Evolutionary conservation across 768 basidiomycete species (phyloP).

Genomic region (Asterophora parasitica): DNA sequence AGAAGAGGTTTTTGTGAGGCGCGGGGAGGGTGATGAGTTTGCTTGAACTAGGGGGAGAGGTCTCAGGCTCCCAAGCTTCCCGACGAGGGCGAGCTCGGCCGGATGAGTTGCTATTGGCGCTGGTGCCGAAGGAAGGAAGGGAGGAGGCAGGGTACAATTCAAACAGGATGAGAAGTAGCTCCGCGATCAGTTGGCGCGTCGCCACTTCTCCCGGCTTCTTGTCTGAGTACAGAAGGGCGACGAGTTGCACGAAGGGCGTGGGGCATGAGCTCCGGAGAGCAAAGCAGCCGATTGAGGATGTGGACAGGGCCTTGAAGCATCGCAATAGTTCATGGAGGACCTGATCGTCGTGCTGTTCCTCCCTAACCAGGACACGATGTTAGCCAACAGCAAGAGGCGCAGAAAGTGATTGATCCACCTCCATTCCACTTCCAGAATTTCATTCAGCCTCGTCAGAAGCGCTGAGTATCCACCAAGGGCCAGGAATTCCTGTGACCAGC

Average conservation of each 20-base stretch:
- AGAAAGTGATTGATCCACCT: slow-evolving; percentile 46
- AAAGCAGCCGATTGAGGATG: slow-evolving; percentile 82
- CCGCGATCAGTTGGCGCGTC: slow-evolving; percentile 85
- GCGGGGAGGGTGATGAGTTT: slow-evolving; percentile 62
- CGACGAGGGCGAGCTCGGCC: slow-evolving; percentile 31
- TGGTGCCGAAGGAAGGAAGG: slow-evolving; percentile 47
- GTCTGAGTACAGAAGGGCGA: slow-evolving; percentile 87
- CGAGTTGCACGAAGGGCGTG: slow-evolving; percentile 79
- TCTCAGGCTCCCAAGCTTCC: slow-evolving; percentile 56
- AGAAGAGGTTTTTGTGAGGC: slow-evolving; percentile 70
- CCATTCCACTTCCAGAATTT: slow-evolving; percentile 95
- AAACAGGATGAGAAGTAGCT: slow-evolving; percentile 81
- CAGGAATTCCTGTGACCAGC: slow-evolving; percentile 90
- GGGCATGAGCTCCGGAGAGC: slow-evolving; percentile 89
- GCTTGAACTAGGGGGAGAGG: slow-evolving; percentile 32
- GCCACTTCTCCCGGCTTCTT: slow-evolving; percentile 96
- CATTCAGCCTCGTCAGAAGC: slow-evolving; percentile 78
- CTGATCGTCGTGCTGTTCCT: slow-evolving; percentile 97
- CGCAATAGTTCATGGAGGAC: slow-evolving; percentile 87
- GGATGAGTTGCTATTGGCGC: slow-evolving; percentile 15
- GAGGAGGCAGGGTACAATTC: slow-evolving; percentile 79
- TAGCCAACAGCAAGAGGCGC: background rate
- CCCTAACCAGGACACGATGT: slow-evolving; percentile 43
- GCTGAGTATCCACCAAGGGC: slow-evolving; percentile 81
- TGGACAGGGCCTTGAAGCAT: slow-evolving; percentile 91